Percentiles rank a stretch among this genome's conserved stretches.
These are phyloP conservation scores for Cercophora scortea DNA, from an alignment of 495 filamentous ascomycete species.

Conservation along the genomic window DNA sequence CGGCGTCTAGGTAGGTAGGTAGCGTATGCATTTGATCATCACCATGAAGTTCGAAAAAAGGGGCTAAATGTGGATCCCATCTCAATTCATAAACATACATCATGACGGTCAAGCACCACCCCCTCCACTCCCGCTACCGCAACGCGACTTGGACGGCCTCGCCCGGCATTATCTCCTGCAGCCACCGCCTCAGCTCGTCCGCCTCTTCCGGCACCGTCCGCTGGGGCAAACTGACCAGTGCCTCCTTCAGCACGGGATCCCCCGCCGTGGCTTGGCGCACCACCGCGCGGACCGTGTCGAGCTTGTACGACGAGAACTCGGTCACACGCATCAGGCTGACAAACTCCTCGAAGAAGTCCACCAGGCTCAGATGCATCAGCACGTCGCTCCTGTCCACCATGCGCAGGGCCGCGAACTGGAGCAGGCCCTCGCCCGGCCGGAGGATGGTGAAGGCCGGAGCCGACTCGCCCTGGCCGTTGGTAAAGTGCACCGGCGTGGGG, in stretches of 20 bases:
- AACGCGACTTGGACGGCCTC: conserved; percentile 8
- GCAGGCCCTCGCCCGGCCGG: conserved; percentile 42
- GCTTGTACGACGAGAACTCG: conserved; percentile 28
- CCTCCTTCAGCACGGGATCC: conserved; percentile 32
- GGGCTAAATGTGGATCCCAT: no score
- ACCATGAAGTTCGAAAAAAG: no score
- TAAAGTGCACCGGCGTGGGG: conserved; percentile 47
- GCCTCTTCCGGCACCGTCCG: conserved; percentile 37
- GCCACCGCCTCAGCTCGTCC: conserved; percentile 29
- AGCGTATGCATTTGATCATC: no score
- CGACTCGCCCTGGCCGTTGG: conserved; percentile 12
- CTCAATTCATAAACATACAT: not conserved
- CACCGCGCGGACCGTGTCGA: conserved; percentile 31
- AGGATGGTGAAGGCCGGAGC: not conserved
- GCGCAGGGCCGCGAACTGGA: conserved; percentile 63
- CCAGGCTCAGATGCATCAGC: conserved; percentile 70
- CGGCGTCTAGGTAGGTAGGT: no score
- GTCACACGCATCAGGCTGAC: conserved; percentile 46
- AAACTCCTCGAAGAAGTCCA: conserved; percentile 68
- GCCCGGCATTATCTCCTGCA: conserved; percentile 26
- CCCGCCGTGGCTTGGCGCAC: conserved; percentile 27
- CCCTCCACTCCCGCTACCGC: conserved; percentile 5
- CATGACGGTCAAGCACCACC: not conserved
- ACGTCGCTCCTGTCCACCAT: conserved; percentile 72
- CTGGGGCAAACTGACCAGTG: conserved; percentile 34